Evolutionary conservation across 768 basidiomycete species (phyloP).

Genomic region (Leucogyrophana mollusca): DNA sequence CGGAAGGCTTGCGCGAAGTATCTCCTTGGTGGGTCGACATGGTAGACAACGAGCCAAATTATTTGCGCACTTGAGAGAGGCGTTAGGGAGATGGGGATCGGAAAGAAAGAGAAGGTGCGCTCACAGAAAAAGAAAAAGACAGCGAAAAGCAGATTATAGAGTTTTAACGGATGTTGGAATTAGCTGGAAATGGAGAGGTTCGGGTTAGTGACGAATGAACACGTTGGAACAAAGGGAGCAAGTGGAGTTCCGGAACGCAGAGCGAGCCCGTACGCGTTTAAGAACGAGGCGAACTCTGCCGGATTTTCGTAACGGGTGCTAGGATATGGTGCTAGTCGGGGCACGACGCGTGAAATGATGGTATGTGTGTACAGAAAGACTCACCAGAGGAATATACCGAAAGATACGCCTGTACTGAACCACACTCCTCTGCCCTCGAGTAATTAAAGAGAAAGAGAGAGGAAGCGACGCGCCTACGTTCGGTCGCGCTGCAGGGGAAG

Average conservation of each 20-base stretch:
- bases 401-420: constrained; percentile 7
- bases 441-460: constrained; percentile 20
- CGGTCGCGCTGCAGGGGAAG: constrained; percentile 24
- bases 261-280: constrained; percentile 29
- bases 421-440: constrained; percentile 8
- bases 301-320: constrained; percentile 29
- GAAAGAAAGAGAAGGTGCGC: constrained; percentile 12
- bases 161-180: constrained; percentile 27
- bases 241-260: constrained; percentile 27
- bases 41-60: constrained; percentile 18
- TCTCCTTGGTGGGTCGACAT: constrained; percentile 37
- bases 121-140: constrained; percentile 25
- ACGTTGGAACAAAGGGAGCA: constrained; percentile 18
- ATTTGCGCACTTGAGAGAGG: constrained; percentile 25
- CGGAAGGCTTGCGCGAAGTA: constrained; percentile 65
- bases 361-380: constrained; percentile 8
- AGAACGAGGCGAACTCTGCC: constrained; percentile 15
- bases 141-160: constrained; percentile 29
- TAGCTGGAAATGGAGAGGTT: constrained; percentile 28
- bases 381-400: constrained; percentile 30
- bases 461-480: constrained; percentile 18
- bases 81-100: constrained; percentile 18
- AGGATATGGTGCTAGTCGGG: constrained; percentile 26
- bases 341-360: constrained; percentile 27
- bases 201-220: constrained; percentile 21